Evolutionary conservation across 2,329 filamentous ascomycete species (phyloP), one percentile per base, ranked within the genome.

Genomic region (Sporothrix humicola): DNA sequence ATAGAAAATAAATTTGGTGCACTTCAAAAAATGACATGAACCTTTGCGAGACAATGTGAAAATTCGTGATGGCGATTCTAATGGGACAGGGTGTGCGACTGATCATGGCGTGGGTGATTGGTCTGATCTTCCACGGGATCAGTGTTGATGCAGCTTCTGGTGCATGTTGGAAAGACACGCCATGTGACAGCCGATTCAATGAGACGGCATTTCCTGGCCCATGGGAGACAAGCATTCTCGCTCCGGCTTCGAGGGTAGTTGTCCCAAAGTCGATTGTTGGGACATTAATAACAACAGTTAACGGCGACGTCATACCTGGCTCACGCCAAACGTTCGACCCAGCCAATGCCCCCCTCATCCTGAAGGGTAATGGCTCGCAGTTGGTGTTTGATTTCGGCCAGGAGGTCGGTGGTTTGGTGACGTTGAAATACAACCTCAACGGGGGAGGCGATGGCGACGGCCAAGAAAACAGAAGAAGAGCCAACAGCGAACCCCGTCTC

Each of bases 191-290:
- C 23, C 85, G 85, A 3, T 85, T 87, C 3, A 78, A 78, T 10
- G 79, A 84, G 6, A 78, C 85, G 7, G 83, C 88, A 0, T 91
- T 90, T 75, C 82, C 84, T 1, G 89, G 89, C 0, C 79, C 80
- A 17, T 91, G 89, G 89, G 85, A 91, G 46, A 79, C 82, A 0
- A 86, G 88, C 76, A 90, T 88, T 68, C 89, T 85, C 76, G 85
- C 88, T 0, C 88, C 88, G 0, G 72, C 81, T 6, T 86, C 86
- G 2, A 82, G 89, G 50, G 86, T 79, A 4, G 83, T 89, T 2
- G 77, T 78, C 3, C 88, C 88, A 0, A 79, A 79, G 59, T 82
- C 80, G 17, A 81, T 85, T 23, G 81, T 86, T 13, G 52, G 17
- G 8, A 17, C 4, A 31, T 13, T 71, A 13, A 13, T n/a, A 2